Evolutionary conservation across 2,329 filamentous ascomycete species (phyloP), one percentile per base, ranked within the genome.

Genomic region (Ceratocystis harringtonii): DNA sequence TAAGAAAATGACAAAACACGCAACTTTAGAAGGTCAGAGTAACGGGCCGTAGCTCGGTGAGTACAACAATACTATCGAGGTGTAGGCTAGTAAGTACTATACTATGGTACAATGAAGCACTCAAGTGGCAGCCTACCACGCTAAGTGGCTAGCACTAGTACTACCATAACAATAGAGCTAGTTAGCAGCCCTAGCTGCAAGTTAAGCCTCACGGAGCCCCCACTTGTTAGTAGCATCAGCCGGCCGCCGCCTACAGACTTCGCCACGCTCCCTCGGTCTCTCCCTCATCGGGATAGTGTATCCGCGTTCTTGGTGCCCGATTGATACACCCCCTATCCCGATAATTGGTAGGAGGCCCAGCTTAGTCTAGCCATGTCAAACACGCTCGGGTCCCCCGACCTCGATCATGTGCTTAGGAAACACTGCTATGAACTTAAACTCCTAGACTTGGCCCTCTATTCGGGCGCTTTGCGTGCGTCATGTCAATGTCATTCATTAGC

Each of bases 401-500:
- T 12, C 8, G 45, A 6, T 10, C 17, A 10, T 8, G n/a, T 52
- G 22, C 48, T 52, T 10, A 4, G 22, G 48, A 50, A 50, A 52
- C 7, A 52, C 17, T 52, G 48, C 12, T 3, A 41, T 41, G 36
- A 41, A 41, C 10, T 50, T 12, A 50, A 50, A 50, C n/a, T 50
- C 25, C 28, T 30, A 4, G 55, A 19, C 25, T 32, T n/a, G 25
- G 5, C 25, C 55, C 8, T 7, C 3, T 58, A 15, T 32, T 10
- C 17, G 12, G 17, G n/a, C 25, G 7, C 32, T 10, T 58, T 58
- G 55, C 55, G 55, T 58, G 55, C 55, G 55, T 58, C 55, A 58
- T 58, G 30, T 58, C 55, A 58, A 58, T 58, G 28, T 57, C 55
- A 58, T 58, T 58, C 55, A 58, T 58, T 58, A 58, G 55, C 55